Base-by-base conservation (phyloP, 169 alveolate genomes). In the Perkinsus chesapeaki region DNA sequence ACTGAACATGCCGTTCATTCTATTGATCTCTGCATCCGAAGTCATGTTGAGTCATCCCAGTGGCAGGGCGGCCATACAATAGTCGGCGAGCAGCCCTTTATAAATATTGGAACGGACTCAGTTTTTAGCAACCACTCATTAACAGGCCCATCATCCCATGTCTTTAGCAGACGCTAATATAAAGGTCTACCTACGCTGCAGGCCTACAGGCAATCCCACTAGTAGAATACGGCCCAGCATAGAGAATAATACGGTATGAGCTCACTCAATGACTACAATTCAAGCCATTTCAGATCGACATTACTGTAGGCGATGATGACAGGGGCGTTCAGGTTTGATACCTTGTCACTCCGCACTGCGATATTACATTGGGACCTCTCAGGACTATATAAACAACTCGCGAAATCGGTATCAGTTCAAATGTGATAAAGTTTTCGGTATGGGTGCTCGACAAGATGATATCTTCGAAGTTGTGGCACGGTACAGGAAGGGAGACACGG, bases 401-500 rank as follows among this genome's bases (percentile, higher is more conserved):
- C 94, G 95, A 34, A 95, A 94, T 73, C 94, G 94, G 91, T 95
- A 93, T 93, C 92, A 91, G 38, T 98, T 96, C 93, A 92, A 91
- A 39, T 98, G 96, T 92, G 98, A 97, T 92, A 96, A 96, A 39
- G 95, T 97, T 16, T 96, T 96, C 91, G 96, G 94, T 48, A 94
- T 95, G 92, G 92, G 94, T 23, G 94, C 98, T 19, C 94, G 95
- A 27, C 97, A 98, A 93, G 98, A 97, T 73, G 96, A 96, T 82
- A 97, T 98, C 34, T 98, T 98, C 93, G 95, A 96, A 39, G 95
- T 93, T 38, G 97, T 96, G 27, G 99, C 98, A 36, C 36, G 48
- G 48, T 27, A 38, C 23, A 5, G 39, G 0, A 37, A 39, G 48
- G n/a, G 23, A n/a, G 92, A 19, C n/a, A n/a, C 73, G n/a, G 38